Evolutionary conservation across 768 basidiomycete species (phyloP), one percentile per base, ranked within the genome.

Genomic region (Amanita jacksonii): DNA sequence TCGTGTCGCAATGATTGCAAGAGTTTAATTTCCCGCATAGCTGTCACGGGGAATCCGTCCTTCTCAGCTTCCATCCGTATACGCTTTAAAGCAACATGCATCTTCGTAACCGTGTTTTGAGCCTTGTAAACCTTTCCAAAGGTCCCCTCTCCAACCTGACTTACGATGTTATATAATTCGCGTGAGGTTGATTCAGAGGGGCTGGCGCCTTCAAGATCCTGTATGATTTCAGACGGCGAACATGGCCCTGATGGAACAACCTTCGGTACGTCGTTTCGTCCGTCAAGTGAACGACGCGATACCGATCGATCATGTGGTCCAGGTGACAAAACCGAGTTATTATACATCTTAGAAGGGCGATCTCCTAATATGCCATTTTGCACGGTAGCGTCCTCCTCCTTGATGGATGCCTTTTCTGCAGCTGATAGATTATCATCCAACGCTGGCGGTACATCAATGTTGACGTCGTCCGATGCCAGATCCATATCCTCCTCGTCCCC

Each of bases 61-160:
- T 77, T 80, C 64, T 99, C 96, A 4, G 85, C 76, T 60, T 99
- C 96, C 93, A 99, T 96, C 33, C 93, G 76, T 56, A 99, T 97
- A 42, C 92, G 77, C 69, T 99, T 99, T 51, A 99, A 64, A 13
- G 96, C 96, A 30, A 97, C 92, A 49, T 82, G 68, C 9, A 72
- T 59, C 28, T 79, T 82, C n/a, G 78, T 83, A 38, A 81, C 68
- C 8, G 74, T 79, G 52, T 94, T 92, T 48, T 79, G 75, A 3
- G 94, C 94, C 62, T 99, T 99, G 68, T 96, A 76, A 1, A 99
- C 94, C 60, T 98, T 94, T 18, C 94, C 94, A 57, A 98, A 99
- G 2, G 96, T 99, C 2, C 96, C 96, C 62, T 98, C 94, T 8
- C 96, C 96, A 34, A 99, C 96, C 55, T 97, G 93, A 38, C 78